Conservation (phyloP, 2,329 filamentous ascomycete genomes). For the Madurella fahalii region DNA sequence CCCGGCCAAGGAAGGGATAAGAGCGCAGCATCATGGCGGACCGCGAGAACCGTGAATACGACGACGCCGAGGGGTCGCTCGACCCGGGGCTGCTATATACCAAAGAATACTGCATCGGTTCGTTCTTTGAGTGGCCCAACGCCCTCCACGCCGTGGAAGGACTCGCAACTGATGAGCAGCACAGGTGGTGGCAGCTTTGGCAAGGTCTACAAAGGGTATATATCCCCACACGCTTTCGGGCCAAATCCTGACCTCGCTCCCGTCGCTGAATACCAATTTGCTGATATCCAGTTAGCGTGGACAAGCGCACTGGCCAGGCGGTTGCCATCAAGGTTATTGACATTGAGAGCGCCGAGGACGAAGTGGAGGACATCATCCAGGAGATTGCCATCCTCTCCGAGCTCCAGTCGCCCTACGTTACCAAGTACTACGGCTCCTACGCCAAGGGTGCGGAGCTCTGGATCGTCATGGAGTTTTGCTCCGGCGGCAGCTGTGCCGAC, state of each 20-base stretch:
- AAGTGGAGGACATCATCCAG: constrained; percentile 98
- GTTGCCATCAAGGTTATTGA: constrained; percentile 99
- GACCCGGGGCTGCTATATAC: constrained; percentile 92
- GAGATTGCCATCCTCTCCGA: constrained; percentile 97
- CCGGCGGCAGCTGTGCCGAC: constrained; percentile 92
- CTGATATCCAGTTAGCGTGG: constrained; percentile 58
- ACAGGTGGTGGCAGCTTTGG: constrained; percentile 94
- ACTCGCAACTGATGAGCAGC: constrained; percentile 23
- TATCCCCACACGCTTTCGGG: constrained; percentile 3
- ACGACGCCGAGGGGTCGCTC: constrained; percentile 51
- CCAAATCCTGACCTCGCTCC: background rate
- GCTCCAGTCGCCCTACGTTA: constrained; percentile 92
- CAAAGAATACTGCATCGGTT: constrained; percentile 86
- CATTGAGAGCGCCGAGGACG: constrained; percentile 97
- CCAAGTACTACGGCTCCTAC: constrained; percentile 96
- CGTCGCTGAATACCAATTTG: background rate
- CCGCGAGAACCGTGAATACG: constrained; percentile 41
- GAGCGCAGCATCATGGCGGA: constrained; percentile 41
- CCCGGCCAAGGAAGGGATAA: background rate
- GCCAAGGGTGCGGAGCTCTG: constrained; percentile 93
- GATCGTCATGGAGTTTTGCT: constrained; percentile 99
- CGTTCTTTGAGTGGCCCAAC: constrained; percentile 24
- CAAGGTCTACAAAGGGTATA: constrained; percentile 95
- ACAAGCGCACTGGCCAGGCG: constrained; percentile 86
- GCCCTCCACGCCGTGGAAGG: background rate